These are phyloP conservation scores for Metschnikowia koreensis DNA, from an alignment of 805 yeast species.

Conservation along the genomic window DNA sequence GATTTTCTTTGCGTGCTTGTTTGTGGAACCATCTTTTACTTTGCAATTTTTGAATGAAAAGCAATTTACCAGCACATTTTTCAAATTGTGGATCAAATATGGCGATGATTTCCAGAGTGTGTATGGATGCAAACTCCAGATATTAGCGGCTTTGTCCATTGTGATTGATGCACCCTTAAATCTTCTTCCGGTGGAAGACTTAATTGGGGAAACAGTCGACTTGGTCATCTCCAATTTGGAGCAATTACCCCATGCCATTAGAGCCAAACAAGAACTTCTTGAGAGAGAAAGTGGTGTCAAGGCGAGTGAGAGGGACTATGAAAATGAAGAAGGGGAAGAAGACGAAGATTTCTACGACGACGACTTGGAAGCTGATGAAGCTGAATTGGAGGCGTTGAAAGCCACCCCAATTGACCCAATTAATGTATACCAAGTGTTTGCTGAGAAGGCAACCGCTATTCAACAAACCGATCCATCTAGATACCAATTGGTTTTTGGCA, in stretches of 20 bases:
- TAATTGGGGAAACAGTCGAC: constrained; percentile 37
- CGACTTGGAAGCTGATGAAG: constrained; percentile 59
- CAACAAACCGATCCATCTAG: constrained; percentile 47
- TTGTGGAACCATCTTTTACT: constrained; percentile 38
- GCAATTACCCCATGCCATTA: constrained; percentile 48
- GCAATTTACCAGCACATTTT: constrained; percentile 36
- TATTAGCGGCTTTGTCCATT: constrained; percentile 44
- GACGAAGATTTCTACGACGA: constrained; percentile 24
- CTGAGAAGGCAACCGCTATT: constrained; percentile 48
- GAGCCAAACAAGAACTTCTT: constrained; percentile 44
- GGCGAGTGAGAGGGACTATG: constrained; percentile 22
- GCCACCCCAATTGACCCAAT: constrained; percentile 76
- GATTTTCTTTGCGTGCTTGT: constrained; percentile 40
- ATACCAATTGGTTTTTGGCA: constrained; percentile 49
- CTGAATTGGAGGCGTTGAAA: constrained; percentile 76
- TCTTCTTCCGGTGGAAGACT: constrained; percentile 31
- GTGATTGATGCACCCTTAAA: constrained; percentile 30
- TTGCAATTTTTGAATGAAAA: constrained; percentile 38
- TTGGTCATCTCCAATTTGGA: constrained; percentile 43
- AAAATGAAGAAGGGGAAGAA: constrained; percentile 26
- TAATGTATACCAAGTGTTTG: constrained; percentile 68
- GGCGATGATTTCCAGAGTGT: constrained; percentile 50
- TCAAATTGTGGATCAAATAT: constrained; percentile 49
- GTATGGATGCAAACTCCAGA: constrained; percentile 54
- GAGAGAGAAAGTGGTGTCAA: constrained; percentile 38